phyloP scores from a whole-genome alignment of 2,329 filamentous ascomycete species.

The Fusarium brachygibbosum region DNA sequence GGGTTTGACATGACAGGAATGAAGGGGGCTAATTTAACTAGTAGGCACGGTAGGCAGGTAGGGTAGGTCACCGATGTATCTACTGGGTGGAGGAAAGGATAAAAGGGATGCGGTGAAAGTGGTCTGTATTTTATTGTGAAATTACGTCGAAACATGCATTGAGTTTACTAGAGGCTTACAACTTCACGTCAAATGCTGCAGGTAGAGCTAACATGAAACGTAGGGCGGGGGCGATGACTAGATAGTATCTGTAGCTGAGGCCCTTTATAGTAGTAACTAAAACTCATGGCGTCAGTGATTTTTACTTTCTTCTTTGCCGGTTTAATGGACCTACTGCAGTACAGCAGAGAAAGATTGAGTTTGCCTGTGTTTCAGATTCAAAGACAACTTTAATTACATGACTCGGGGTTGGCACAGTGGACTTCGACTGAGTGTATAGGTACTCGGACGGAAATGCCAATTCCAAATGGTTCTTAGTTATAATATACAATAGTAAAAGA shows the following conservation, averaged over 20 bases:
- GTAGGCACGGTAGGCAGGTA: background rate
- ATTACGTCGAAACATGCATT: constrained; percentile 15
- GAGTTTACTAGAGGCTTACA: constrained; percentile 20
- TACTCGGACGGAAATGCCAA: background rate
- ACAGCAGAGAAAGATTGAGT: constrained; percentile 29
- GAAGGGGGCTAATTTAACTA: constrained; percentile 12
- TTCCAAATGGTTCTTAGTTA: background rate
- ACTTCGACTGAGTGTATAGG: background rate
- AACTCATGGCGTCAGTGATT: constrained; percentile 2
- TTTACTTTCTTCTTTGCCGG: background rate
- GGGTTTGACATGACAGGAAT: constrained; percentile 12
- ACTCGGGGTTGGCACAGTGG: constrained; percentile 3
- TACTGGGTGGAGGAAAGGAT: background rate
- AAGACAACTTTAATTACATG: constrained; percentile 12
- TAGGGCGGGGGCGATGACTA: constrained; percentile 12
- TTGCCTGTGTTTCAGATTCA: constrained; percentile 29
- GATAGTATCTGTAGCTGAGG: background rate
- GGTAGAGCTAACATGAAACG: constrained; percentile 13
- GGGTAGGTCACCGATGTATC: background rate
- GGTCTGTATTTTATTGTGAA: background rate
- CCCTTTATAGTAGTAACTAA: background rate
- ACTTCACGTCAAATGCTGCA: constrained; percentile 5
- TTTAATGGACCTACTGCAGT: background rate
- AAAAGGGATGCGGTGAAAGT: background rate
- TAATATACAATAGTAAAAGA: background rate